These are phyloP conservation scores for Iris macrosiphon DNA, from an alignment of 106 monocot species.

Conservation along the genomic window DNA sequence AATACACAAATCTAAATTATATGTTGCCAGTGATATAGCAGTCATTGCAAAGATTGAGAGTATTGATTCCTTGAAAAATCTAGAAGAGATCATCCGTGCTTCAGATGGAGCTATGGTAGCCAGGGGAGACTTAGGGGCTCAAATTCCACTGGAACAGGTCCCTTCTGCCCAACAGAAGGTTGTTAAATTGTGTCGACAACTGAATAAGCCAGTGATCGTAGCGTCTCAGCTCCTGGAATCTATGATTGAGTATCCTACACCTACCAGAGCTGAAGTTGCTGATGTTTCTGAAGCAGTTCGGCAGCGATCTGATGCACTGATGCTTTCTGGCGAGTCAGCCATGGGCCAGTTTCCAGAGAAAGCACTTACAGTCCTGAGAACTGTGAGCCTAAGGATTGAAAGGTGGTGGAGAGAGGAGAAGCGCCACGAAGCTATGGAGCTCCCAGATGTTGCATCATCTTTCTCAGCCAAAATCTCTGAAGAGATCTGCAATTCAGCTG, in stretches of 20 bases:
- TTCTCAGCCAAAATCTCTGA: conserved; percentile 91
- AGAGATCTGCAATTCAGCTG: conserved; percentile 98
- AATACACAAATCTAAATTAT: conserved; percentile 1
- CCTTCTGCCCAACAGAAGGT: conserved; percentile 80
- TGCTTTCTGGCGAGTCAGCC: conserved; percentile 98
- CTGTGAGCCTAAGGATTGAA: conserved; percentile 90
- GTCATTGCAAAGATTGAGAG: conserved; percentile 97
- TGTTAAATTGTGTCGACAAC: conserved; percentile 78
- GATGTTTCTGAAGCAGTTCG: conserved; percentile 97
- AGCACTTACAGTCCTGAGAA: conserved; percentile 80
- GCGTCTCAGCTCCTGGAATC: conserved; percentile 97
- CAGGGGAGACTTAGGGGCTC: conserved; percentile 95
- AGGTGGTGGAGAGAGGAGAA: conserved; percentile 99
- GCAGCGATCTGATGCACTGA: conserved; percentile 91
- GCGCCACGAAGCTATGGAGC: conserved; percentile 57
- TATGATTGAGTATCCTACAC: conserved; percentile 99
- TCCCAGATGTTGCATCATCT: conserved; percentile 73
- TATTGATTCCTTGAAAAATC: conserved; percentile 81
- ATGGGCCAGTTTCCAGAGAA: conserved; percentile 97
- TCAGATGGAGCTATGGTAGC: conserved; percentile 99
- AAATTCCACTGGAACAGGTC: conserved; percentile 94
- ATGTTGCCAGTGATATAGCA: conserved; percentile 65
- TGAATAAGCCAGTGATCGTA: conserved; percentile 95
- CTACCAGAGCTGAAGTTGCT: conserved; percentile 97
- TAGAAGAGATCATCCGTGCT: conserved; percentile 82